A percentile compares a stretch with the other conserved stretches of the same genome.
Evolutionary conservation across 2,329 filamentous ascomycete species (phyloP).

Genomic region (Verticillium klebahnii): DNA sequence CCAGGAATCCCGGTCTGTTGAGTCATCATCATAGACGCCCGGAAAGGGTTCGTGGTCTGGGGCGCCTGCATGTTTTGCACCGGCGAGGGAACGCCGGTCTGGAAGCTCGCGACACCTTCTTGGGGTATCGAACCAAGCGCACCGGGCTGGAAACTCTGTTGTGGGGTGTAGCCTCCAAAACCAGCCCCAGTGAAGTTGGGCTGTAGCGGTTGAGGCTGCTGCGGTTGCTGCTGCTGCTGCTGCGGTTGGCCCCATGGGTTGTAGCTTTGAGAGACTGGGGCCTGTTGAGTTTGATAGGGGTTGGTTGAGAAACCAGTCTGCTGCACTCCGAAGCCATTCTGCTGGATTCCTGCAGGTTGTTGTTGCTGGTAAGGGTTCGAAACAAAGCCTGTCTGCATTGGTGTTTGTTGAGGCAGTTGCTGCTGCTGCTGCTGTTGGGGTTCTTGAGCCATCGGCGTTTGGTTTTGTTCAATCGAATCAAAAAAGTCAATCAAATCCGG

Average conservation of each 20-base stretch:
- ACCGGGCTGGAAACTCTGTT: conserved; percentile 49
- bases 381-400: conserved; percentile 18
- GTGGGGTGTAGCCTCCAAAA: conserved; percentile 77
- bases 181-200: conserved; percentile 63
- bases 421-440: conserved; percentile 24
- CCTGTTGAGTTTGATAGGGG: conserved; percentile 35
- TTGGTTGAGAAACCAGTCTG: conserved; percentile 34
- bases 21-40: conserved; percentile 76
- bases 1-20: conserved; percentile 42
- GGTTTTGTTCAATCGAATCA: conserved; percentile 85
- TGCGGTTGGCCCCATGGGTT: conserved; percentile 25
- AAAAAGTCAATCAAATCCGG: conserved; percentile 92
- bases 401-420: conserved; percentile 15
- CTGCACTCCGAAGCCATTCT: conserved; percentile 35
- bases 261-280: conserved; percentile 32
- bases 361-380: conserved; percentile 19
- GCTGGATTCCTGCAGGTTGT: conserved; percentile 25
- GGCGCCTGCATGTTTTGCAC: conserved; percentile 40
- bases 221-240: conserved; percentile 21
- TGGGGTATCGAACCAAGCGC: conserved; percentile 54
- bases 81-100: conserved; percentile 38
- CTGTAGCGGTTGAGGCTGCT: conserved; percentile 37
- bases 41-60: conserved; percentile 85
- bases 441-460: conserved; percentile 59
- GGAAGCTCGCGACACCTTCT: conserved; percentile 47